Evolutionary conservation across 495 filamentous ascomycete genomes (phyloP).

Genomic region (Penicillium herquei): DNA sequence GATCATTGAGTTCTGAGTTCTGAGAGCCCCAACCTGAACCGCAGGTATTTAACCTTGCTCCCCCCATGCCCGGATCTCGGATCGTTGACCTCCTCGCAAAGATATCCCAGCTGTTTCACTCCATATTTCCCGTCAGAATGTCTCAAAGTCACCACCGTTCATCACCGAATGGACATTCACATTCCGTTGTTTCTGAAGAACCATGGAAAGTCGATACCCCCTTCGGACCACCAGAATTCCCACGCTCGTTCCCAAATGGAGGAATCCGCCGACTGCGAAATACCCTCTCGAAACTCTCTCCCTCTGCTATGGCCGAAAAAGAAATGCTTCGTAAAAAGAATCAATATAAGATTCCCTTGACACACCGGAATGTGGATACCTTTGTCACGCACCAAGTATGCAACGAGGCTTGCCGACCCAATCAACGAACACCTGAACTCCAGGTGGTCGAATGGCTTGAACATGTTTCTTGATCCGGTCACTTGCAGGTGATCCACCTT

Average conservation of each 20-base stretch:
- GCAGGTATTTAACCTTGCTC: slow-evolving; percentile 7
- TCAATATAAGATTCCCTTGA: slow-evolving; percentile 42
- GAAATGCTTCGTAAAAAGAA: slow-evolving; percentile 42
- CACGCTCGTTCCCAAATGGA: slow-evolving; percentile 24
- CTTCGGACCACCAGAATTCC: slow-evolving; percentile 39
- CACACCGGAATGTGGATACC: slow-evolving; percentile 45
- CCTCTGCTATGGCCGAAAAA: slow-evolving; percentile 38
- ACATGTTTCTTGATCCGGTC: slow-evolving; percentile 47
- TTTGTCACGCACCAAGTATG: slow-evolving; percentile 41
- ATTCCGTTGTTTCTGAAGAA: slow-evolving; percentile 29
- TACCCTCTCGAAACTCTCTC: slow-evolving; percentile 36
- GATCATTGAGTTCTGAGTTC: neutral
- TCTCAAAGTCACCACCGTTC: slow-evolving; percentile 12
- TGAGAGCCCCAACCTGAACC: slow-evolving; percentile 8
- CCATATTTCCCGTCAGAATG: slow-evolving; percentile 24
- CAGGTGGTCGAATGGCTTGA: slow-evolving; percentile 69
- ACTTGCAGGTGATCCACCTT: slow-evolving; percentile 3
- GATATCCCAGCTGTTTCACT: neutral
- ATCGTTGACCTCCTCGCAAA: neutral
- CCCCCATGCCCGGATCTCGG: neutral
- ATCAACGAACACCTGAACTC: slow-evolving; percentile 58
- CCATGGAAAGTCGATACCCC: slow-evolving; percentile 39
- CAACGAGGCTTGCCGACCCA: slow-evolving; percentile 56
- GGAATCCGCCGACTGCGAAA: slow-evolving; percentile 41
- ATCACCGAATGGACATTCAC: slow-evolving; percentile 23